Conservation (phyloP, 257 asterid genomes). For the Solanum gracilifrons region DNA sequence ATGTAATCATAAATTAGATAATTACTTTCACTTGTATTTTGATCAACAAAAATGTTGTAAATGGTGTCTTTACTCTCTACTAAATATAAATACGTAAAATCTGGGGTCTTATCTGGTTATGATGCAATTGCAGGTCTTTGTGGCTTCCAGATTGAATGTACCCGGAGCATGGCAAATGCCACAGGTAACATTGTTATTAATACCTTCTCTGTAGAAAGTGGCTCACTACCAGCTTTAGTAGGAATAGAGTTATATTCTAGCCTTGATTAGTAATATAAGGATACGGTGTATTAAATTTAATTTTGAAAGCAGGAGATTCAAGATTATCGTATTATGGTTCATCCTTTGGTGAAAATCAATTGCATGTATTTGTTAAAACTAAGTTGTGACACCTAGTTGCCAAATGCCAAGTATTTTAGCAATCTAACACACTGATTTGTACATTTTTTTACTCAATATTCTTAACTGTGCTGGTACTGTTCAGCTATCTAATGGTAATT, state of each 20-base stretch:
- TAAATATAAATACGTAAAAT: neutral
- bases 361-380: neutral
- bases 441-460: neutral
- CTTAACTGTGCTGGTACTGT: neutral
- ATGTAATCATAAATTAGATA: neutral
- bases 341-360: neutral
- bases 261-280: neutral
- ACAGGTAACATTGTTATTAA: slow-evolving; percentile 42
- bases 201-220: neutral
- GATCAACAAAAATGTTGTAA: neutral
- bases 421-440: neutral
- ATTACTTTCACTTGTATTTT: neutral
- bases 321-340: neutral
- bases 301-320: neutral
- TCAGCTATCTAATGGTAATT: neutral
- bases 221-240: neutral
- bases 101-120: neutral
- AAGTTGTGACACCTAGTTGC: neutral
- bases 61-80: neutral
- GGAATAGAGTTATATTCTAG: neutral
- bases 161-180: slow-evolving; percentile 99
- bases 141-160: slow-evolving; percentile 90
- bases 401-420: neutral
- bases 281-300: neutral
- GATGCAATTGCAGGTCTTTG: slow-evolving; percentile 63